These are phyloP conservation scores for Coix lacrymajobi DNA, from an alignment of 176 grass and related monocot genomes.

Conservation along the genomic window DNA sequence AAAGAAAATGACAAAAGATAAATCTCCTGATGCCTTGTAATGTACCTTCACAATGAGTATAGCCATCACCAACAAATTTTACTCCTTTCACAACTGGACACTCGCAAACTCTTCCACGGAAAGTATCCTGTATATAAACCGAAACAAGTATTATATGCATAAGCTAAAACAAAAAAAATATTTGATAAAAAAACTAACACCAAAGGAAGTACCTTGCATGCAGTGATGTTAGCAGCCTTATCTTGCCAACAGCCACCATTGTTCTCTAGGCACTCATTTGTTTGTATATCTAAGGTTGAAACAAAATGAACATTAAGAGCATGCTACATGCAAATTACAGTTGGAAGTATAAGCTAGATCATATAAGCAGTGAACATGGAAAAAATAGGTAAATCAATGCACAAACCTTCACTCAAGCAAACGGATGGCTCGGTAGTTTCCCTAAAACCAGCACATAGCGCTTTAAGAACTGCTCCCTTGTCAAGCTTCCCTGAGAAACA, in stretches of 20 bases:
- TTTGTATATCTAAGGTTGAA: constrained; percentile 70
- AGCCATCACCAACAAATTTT: constrained; percentile 94
- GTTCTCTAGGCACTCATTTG: constrained; percentile 95
- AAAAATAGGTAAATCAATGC: background rate
- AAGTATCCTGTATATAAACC: constrained; percentile 71
- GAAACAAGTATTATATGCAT: constrained; percentile 1
- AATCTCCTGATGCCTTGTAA: background rate
- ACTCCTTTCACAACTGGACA: constrained; percentile 76
- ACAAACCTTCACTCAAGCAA: constrained; percentile 79
- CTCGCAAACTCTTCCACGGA: constrained; percentile 82
- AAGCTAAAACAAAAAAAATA: constrained; percentile 17
- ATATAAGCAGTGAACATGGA: background rate
- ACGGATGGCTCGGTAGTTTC: constrained; percentile 83
- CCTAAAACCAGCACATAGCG: constrained; percentile 79
- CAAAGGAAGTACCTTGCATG: constrained; percentile 77
- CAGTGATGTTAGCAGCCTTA: constrained; percentile 79
- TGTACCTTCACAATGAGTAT: constrained; percentile 90
- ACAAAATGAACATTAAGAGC: background rate
- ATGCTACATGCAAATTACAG: background rate
- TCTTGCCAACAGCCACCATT: constrained; percentile 97
- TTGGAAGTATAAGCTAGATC: background rate
- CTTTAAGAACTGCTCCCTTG: constrained; percentile 86
- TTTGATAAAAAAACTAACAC: background rate
- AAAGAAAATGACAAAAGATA: background rate
- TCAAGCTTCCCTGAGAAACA: constrained; percentile 72